phyloP scores from a whole-genome alignment of 1,284 basidiomycete species.

The Athelia sp. region DNA sequence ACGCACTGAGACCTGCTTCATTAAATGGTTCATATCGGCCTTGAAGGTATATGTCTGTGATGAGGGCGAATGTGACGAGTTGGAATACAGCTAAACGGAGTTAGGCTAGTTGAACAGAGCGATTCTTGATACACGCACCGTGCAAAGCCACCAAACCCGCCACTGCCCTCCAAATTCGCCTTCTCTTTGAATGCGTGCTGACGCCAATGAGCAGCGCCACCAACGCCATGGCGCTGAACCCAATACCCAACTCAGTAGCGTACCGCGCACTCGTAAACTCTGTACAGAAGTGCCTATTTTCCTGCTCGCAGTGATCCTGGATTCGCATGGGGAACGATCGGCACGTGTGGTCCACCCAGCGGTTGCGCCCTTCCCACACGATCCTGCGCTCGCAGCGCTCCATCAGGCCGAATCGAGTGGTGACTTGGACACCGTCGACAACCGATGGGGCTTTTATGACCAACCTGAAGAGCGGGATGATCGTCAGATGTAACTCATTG shows the following conservation, averaged over 20 bases:
- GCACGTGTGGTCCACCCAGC: slow-evolving; percentile 56
- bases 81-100: slow-evolving; percentile 46
- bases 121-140: slow-evolving; percentile 33
- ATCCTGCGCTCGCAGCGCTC: slow-evolving; percentile 51
- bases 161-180: slow-evolving; percentile 70
- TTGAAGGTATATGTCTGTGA: slow-evolving; percentile 56
- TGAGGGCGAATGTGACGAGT: slow-evolving; percentile 54
- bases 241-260: slow-evolving; percentile 53
- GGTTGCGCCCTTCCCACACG: slow-evolving; percentile 35
- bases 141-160: slow-evolving; percentile 59
- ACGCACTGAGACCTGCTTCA: slow-evolving; percentile 52
- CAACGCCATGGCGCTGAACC: slow-evolving; percentile 56
- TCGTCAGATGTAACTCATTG: no score
- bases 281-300: slow-evolving; percentile 57
- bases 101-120: neutral
- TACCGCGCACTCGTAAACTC: slow-evolving; percentile 70
- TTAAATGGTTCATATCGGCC: slow-evolving; percentile 47
- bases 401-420: slow-evolving; percentile 53
- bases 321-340: slow-evolving; percentile 60
- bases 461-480: slow-evolving; percentile 56
- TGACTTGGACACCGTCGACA: slow-evolving; percentile 38
- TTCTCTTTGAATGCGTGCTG: slow-evolving; percentile 64
- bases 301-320: slow-evolving; percentile 56
- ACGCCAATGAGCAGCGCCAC: slow-evolving; percentile 60
- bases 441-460: slow-evolving; percentile 44